phyloP scores from a whole-genome alignment of 225 moss, liverwort and hornwort genomes.

The Rhytidiadelphus loreus region DNA sequence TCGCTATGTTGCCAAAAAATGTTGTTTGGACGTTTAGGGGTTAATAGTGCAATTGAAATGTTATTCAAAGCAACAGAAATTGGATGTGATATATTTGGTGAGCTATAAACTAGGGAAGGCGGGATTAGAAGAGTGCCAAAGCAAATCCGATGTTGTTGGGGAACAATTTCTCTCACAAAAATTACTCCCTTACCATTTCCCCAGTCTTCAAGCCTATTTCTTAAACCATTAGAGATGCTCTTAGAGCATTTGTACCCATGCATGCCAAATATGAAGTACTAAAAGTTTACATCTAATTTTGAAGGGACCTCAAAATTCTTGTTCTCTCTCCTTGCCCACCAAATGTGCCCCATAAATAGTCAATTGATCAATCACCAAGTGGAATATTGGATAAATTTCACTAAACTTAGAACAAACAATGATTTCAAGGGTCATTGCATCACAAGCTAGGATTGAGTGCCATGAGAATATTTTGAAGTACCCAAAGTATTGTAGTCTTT shows the following conservation, averaged over 20 bases:
- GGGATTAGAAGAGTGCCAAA: fast-evolving
- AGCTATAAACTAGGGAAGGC: neutral
- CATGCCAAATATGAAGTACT: fast-evolving
- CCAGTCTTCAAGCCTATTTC: neutral
- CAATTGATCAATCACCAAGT: too few species aligned
- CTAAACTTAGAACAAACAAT: neutral
- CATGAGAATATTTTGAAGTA: neutral
- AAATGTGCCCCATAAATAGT: neutral
- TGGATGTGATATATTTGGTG: neutral
- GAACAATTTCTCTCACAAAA: neutral
- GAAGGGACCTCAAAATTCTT: neutral
- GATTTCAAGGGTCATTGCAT: neutral
- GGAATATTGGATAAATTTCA: neutral
- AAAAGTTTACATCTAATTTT: neutral
- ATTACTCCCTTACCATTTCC: fast-evolving
- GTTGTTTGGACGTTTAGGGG: too few species aligned
- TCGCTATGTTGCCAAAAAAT: too few species aligned
- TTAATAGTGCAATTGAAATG: fast-evolving
- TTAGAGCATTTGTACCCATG: neutral
- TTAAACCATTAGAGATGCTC: fast-evolving
- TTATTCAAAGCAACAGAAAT: neutral
- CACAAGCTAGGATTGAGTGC: neutral
- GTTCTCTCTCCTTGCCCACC: fast-evolving
- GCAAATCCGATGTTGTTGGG: too few species aligned
- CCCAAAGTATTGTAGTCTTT: too few species aligned